phyloP scores from a whole-genome alignment of 1,284 basidiomycete genomes.

The Mrakiaceae sp. region DNA sequence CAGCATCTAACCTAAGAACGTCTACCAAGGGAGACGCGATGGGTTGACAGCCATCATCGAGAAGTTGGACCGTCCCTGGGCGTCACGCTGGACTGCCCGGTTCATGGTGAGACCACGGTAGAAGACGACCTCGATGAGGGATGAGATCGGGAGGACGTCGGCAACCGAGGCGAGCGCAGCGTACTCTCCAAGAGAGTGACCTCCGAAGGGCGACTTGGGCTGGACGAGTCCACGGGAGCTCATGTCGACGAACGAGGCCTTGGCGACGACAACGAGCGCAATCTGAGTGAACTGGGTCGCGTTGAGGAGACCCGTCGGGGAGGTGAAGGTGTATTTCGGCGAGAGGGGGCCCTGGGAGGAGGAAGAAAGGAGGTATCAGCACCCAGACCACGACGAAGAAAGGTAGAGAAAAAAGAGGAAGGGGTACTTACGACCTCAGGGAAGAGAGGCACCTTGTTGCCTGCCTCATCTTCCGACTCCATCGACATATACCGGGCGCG shows the following conservation, averaged over 20 bases:
- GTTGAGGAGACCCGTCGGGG: slow-evolving; percentile 86
- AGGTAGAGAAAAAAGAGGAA: slow-evolving; percentile 19
- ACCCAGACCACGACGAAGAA: neutral
- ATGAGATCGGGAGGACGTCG: slow-evolving; percentile 85
- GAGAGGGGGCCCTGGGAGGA: slow-evolving; percentile 52
- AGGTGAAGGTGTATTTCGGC: slow-evolving; percentile 92
- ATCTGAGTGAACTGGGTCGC: slow-evolving; percentile 99
- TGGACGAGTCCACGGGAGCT: slow-evolving; percentile 90
- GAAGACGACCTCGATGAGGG: slow-evolving; percentile 97
- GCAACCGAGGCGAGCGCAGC: slow-evolving; percentile 95
- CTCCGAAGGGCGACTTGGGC: slow-evolving; percentile 82
- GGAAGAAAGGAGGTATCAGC: neutral
- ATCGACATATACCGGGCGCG: slow-evolving; percentile 98
- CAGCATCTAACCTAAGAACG: neutral
- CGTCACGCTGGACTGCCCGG: slow-evolving; percentile 88
- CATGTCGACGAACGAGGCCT: slow-evolving; percentile 97
- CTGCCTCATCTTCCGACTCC: slow-evolving; percentile 89
- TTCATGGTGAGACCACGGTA: slow-evolving; percentile 99
- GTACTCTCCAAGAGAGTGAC: slow-evolving; percentile 97
- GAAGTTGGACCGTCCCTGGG: slow-evolving; percentile 85
- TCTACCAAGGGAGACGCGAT: slow-evolving; percentile 43
- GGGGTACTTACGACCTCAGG: slow-evolving; percentile 55
- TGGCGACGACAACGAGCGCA: slow-evolving; percentile 92
- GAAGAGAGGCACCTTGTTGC: slow-evolving; percentile 89
- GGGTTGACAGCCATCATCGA: slow-evolving; percentile 99